Conservation (phyloP, 768 basidiomycete genomes). For the Kwoniella europaea region DNA sequence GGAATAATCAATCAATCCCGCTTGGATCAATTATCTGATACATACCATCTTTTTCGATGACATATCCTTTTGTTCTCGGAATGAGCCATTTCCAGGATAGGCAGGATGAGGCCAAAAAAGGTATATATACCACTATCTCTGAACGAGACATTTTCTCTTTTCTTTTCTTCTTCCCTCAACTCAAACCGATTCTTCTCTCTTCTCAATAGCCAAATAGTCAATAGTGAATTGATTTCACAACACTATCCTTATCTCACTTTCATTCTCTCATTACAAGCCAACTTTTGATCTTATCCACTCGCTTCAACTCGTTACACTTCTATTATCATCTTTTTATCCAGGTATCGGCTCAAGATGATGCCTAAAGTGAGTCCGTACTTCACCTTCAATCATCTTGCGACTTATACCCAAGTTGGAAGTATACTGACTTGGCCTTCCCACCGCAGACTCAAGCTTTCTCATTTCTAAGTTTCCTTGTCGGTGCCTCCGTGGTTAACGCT, state of each 20-base stretch:
- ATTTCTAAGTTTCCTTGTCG: slow-evolving; percentile 7
- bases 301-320: background rate
- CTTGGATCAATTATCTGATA: slow-evolving; percentile 6
- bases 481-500: slow-evolving; percentile 17
- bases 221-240: slow-evolving; percentile 10
- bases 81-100: background rate
- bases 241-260: slow-evolving; percentile 8
- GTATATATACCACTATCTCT: background rate
- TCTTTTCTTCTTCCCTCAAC: background rate
- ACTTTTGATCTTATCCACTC: slow-evolving; percentile 1
- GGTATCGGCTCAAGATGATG: background rate
- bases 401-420: background rate
- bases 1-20: slow-evolving; percentile 7
- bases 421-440: background rate
- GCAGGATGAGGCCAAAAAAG: slow-evolving; percentile 8
- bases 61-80: background rate
- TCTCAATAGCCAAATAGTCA: background rate
- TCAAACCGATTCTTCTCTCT: slow-evolving; percentile 1
- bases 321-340: background rate
- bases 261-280: background rate
- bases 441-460: slow-evolving; percentile 11
- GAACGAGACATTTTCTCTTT: background rate
- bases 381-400: background rate
- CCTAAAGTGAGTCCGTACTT: background rate
- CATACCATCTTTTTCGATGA: background rate